phyloP scores from a whole-genome alignment of 2,329 filamentous ascomycete species.

The Trichoderma oligosporum region DNA sequence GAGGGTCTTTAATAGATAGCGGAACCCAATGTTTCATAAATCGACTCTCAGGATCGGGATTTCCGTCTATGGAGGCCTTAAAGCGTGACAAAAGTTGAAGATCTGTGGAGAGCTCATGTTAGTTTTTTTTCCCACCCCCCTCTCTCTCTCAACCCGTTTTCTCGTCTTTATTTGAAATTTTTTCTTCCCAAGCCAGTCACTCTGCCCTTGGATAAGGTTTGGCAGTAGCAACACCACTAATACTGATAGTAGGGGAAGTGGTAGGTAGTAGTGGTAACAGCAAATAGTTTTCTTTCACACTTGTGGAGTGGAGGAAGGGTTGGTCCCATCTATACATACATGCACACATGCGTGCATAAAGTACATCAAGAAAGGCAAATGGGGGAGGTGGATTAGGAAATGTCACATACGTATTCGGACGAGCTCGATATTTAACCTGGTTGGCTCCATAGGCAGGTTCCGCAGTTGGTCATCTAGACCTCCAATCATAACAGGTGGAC shows the following conservation, averaged over 20 bases:
- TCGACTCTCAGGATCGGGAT: conserved; percentile 41
- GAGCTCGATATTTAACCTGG: conserved; percentile 45
- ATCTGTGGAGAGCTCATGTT: conserved; percentile 32
- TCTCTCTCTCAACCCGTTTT: too few species aligned
- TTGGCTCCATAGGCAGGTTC: conserved; percentile 41
- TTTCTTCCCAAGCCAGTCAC: too few species aligned
- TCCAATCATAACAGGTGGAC: conserved; percentile 26
- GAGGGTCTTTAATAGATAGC: conserved; percentile 46
- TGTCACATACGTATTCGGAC: conserved; percentile 42
- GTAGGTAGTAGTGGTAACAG: too few species aligned
- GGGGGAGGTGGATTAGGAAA: neutral
- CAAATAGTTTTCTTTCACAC: too few species aligned
- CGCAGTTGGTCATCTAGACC: conserved; percentile 36
- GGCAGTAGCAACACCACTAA: too few species aligned
- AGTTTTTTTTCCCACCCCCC: too few species aligned
- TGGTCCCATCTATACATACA: too few species aligned
- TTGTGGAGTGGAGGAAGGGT: too few species aligned
- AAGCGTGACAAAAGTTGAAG: conserved; percentile 48
- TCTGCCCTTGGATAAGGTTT: too few species aligned
- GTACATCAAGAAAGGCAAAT: neutral
- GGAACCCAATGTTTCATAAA: conserved; percentile 49
- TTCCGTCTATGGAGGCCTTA: conserved; percentile 48
- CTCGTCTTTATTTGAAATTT: too few species aligned
- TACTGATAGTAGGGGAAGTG: too few species aligned
- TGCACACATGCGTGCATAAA: neutral